Evolutionary conservation across 176 grass and related monocot genomes (phyloP).

Genomic region (Pontederia paniculata): DNA sequence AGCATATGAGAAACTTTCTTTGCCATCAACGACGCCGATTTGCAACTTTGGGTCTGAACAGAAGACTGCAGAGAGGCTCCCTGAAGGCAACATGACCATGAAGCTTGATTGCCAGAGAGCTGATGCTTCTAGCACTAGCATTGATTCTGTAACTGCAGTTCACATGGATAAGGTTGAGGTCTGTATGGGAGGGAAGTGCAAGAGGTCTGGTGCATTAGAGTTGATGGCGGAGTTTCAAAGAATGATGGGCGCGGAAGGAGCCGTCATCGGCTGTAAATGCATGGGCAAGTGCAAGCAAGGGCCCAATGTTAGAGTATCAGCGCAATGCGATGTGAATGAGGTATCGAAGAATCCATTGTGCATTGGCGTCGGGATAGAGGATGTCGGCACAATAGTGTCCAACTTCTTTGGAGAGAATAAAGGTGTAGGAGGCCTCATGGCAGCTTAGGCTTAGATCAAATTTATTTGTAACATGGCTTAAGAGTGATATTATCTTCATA

Average conservation of each 20-base stretch:
- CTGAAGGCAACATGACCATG: background rate
- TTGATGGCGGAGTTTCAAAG: constrained; percentile 55
- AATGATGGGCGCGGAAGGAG: constrained; percentile 16
- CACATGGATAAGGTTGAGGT: constrained; percentile 34
- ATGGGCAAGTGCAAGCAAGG: constrained; percentile 68
- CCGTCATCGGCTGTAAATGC: constrained; percentile 47
- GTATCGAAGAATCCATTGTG: constrained; percentile 24
- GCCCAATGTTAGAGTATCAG: constrained; percentile 38
- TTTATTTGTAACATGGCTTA: too few relatives aligned
- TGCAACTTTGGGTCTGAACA: background rate
- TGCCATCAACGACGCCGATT: background rate
- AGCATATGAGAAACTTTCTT: background rate
- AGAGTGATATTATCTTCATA: too few relatives aligned
- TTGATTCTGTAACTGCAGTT: background rate
- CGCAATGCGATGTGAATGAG: background rate
- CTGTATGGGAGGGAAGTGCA: constrained; percentile 88
- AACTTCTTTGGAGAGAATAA: constrained; percentile 19
- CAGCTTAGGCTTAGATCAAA: background rate
- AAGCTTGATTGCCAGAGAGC: background rate
- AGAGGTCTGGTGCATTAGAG: constrained; percentile 35
- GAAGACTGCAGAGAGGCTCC: too few relatives aligned
- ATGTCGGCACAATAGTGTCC: constrained; percentile 49
- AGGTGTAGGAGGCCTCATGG: background rate
- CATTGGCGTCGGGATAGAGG: constrained; percentile 56
- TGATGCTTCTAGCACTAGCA: background rate